Evolutionary conservation across 148 eudicot species (phyloP).

Genomic region (Rhododendron simsii): DNA sequence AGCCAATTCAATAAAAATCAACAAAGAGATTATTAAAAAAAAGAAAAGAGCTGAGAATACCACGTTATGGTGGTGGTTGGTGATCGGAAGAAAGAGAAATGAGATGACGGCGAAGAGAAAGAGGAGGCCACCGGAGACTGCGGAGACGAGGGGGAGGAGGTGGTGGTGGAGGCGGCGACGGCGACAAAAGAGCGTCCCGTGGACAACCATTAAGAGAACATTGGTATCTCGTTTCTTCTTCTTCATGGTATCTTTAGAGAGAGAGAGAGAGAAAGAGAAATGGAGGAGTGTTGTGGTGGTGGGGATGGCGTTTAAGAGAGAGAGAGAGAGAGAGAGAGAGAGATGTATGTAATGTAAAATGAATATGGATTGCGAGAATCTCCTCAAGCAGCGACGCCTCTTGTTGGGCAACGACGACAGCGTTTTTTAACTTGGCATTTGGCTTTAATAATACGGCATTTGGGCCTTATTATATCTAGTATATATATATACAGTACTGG

Average conservation of each 20-base stretch:
- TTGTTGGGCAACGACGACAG: slow-evolving; percentile 4
- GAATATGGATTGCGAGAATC: neutral
- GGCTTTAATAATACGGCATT: neutral
- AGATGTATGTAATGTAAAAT: neutral
- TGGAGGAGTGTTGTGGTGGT: slow-evolving; percentile 4
- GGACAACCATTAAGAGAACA: neutral
- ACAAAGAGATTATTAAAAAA: neutral
- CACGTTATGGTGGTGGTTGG: slow-evolving; percentile 18
- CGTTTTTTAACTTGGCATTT: neutral
- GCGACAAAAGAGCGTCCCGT: slow-evolving; percentile 11
- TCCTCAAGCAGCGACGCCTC: neutral
- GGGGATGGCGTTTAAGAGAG: slow-evolving; percentile 15
- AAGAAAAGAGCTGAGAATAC: slow-evolving; percentile 2
- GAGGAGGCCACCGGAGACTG: slow-evolving; percentile 30
- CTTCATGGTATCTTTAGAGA: slow-evolving; percentile 10
- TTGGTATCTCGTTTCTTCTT: slow-evolving; percentile 17
- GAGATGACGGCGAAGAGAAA: slow-evolving; percentile 40
- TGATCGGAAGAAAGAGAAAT: slow-evolving; percentile 50
- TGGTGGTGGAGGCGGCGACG: slow-evolving; percentile 28
- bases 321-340: slow-evolving; percentile 8
- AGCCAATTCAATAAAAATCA: neutral
- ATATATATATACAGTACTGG: too few species aligned
- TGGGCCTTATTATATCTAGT: neutral
- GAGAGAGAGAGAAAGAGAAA: neutral
- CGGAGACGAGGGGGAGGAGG: slow-evolving; percentile 37